A percentile compares a stretch with the other conserved stretches of the same genome.
Evolutionary conservation across 2,329 filamentous ascomycete species (phyloP).

Genomic region (Ophiocordyceps polyrhachis-furcata): DNA sequence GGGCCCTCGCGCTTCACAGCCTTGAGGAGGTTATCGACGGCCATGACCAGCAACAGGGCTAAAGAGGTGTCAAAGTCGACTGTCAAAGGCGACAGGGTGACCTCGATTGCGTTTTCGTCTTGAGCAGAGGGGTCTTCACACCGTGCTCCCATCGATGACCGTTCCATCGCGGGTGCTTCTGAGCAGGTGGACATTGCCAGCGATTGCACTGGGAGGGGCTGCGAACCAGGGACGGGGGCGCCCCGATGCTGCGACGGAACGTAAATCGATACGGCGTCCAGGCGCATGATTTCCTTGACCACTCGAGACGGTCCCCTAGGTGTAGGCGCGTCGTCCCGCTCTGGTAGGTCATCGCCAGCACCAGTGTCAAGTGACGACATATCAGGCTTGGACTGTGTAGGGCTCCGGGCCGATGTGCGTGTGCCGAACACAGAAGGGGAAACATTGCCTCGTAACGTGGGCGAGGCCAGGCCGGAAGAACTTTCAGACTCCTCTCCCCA

Average conservation of each 20-base stretch:
- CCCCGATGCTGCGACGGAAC: slow-evolving; percentile 31
- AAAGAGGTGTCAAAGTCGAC: slow-evolving; percentile 37
- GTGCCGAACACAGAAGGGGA: background rate
- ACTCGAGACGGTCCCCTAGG: slow-evolving; percentile 34
- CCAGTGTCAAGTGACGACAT: background rate
- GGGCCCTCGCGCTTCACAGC: slow-evolving; percentile 17
- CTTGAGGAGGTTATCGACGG: slow-evolving; percentile 28
- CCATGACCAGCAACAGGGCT: slow-evolving; percentile 33
- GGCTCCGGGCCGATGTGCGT: background rate
- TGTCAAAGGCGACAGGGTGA: slow-evolving; percentile 31
- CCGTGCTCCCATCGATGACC: background rate
- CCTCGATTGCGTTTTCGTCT: slow-evolving; percentile 20
- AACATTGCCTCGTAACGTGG: background rate
- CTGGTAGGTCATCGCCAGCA: background rate
- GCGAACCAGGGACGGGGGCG: slow-evolving; percentile 15
- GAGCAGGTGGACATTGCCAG: slow-evolving; percentile 23
- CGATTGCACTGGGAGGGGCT: slow-evolving; percentile 12
- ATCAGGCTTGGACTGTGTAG: background rate
- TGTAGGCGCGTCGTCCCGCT: slow-evolving; percentile 24
- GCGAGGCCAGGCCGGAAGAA: background rate
- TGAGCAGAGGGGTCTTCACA: background rate
- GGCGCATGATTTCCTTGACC: slow-evolving; percentile 33
- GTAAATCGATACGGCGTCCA: slow-evolving; percentile 33
- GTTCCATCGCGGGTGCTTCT: slow-evolving; percentile 40
- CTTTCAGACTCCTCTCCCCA: slow-evolving; percentile 23